Base-by-base conservation (phyloP, 768 basidiomycete species). In the Rhodotorula sphaerocarpa region DNA sequence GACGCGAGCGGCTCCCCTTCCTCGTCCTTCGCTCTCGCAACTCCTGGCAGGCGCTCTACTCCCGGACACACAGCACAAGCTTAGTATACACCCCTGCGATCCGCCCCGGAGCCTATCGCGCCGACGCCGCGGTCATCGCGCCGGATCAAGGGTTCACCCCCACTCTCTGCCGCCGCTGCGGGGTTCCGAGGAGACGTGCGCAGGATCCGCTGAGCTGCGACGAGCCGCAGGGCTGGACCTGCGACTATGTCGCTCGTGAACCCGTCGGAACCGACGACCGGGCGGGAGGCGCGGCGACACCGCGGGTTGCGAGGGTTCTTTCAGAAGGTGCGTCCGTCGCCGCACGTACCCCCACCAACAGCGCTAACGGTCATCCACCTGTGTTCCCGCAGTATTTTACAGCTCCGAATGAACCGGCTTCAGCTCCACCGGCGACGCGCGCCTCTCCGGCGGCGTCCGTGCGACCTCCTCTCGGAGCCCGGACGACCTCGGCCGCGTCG, bases 321-420 rank as follows among this genome's bases (percentile, higher is more conserved):
- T 23, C 57, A 48, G 48, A 58, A 58, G 43, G 56, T 57, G 30
- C 39, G 56, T n/a, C 34, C n/a, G 27, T 33, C 50, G 21, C 50
- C n/a, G 33, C 21, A 12, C 33, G 21, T 48, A 27, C 12, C 11
- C 28, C 39, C 3, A 36, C 27, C 53, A 23, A 10, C 31, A 6
- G 11, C 12, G 16, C 6, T 53, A 18, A 3, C 31, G 41, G 27
- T 48, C 28, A 48, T 27, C 1, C 21, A 12, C 4, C 10, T 14
- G 2, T 2, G 0, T 7, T 9, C 20, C 20, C 15, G 12, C 43
- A 51, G 50, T 43, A 51, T 42, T 59, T 59, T 21, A n/a, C n/a
- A 16, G 6, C 41, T 31, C 36, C 47, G 27, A 27, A 20, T 7
- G 6, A 16, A 7, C 48, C 23, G 3, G 18, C 7, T 21, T 48